Percentiles rank a stretch among this genome's conserved stretches.
Conservation (phyloP, 139 green algal genomes). For the Spirogloea muscicola region DNA sequence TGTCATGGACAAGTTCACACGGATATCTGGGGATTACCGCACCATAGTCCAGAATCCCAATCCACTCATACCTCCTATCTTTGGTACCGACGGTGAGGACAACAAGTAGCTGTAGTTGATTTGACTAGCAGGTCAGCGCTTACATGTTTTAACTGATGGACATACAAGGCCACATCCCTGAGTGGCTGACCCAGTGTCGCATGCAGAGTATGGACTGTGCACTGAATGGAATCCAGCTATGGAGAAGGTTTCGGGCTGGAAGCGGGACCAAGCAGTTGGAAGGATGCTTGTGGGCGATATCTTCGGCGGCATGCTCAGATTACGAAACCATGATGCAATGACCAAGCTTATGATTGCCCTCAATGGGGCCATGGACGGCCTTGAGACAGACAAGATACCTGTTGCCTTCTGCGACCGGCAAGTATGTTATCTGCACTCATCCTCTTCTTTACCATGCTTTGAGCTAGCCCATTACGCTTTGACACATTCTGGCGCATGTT, state of each 20-base stretch:
- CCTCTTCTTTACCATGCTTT: no score
- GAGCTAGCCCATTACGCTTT: no score
- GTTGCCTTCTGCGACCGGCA: constrained; percentile 3
- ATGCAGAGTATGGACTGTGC: constrained; percentile 1
- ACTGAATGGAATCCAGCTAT: constrained; percentile 9
- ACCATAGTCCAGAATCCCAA: constrained; percentile 40
- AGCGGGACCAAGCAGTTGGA: not conserved
- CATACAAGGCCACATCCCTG: no score
- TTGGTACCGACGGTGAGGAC: constrained; percentile 43
- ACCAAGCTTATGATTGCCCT: constrained; percentile 7
- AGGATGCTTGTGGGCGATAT: constrained; percentile 23
- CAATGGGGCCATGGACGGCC: constrained; percentile 23
- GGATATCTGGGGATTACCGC: constrained; percentile 40
- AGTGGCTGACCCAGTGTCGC: no score
- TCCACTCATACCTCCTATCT: constrained; percentile 50
- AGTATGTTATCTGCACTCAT: not conserved
- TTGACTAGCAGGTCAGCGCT: no score
- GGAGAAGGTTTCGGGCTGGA: not conserved
- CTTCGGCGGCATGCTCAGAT: not conserved
- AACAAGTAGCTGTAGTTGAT: no score
- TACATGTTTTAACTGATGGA: no score
- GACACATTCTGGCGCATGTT: no score
- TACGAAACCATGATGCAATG: not conserved
- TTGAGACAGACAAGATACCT: not conserved
- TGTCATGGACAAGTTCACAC: constrained; percentile 51